These are phyloP conservation scores for Daldinia vernicosa DNA, from an alignment of 495 filamentous ascomycete species.

Conservation along the genomic window DNA sequence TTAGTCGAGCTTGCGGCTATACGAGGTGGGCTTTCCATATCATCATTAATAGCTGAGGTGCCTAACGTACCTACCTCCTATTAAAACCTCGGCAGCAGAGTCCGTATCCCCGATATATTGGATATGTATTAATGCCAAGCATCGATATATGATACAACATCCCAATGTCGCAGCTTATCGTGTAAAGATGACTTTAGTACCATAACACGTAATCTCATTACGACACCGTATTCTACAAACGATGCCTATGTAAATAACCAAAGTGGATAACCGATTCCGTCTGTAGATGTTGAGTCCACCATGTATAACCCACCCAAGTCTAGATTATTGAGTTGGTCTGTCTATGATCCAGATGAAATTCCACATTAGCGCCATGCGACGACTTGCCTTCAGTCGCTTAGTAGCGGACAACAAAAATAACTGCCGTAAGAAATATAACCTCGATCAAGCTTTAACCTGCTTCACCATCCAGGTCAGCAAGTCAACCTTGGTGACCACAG, in stretches of 20 bases:
- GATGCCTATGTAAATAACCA: slow-evolving; percentile 10
- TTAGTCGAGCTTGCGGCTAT: background rate
- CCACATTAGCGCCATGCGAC: slow-evolving; percentile 35
- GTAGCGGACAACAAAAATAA: background rate
- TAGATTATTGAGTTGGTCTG: slow-evolving; percentile 20
- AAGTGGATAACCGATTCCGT: slow-evolving; percentile 6
- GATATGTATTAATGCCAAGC: background rate
- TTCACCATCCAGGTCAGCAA: slow-evolving; percentile 91
- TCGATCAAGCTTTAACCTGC: slow-evolving; percentile 59
- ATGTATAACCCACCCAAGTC: slow-evolving; percentile 19
- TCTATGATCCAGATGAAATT: slow-evolving; percentile 2
- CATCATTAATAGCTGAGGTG: background rate
- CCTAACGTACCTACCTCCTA: background rate
- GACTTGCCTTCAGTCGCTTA: slow-evolving; percentile 1
- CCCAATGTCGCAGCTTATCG: background rate
- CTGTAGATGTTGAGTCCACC: slow-evolving; percentile 37
- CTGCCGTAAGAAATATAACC: background rate
- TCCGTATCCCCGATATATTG: background rate
- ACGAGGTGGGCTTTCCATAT: background rate
- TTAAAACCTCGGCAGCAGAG: background rate
- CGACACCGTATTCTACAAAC: background rate
- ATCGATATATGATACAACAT: background rate
- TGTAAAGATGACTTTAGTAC: background rate
- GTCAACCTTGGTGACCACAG: slow-evolving; percentile 97
- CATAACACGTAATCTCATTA: background rate